A percentile compares a stretch with the other conserved stretches of the same genome.
Conservation (phyloP, 164 flowering plant genomes). For the Aristolochia californica region DNA sequence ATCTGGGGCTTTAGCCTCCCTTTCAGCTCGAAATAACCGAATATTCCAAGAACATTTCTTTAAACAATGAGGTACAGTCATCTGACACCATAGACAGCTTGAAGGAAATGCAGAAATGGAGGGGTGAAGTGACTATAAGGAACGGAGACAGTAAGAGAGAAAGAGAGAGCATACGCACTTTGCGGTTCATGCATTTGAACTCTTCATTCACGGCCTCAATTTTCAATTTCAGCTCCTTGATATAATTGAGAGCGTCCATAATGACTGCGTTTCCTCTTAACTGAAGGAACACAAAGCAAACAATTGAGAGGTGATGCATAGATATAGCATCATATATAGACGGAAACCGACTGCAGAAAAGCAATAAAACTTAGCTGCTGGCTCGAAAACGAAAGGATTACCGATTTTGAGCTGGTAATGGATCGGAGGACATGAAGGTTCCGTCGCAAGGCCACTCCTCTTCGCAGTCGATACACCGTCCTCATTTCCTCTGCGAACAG, state of each 20-base stretch:
- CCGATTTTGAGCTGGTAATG: conserved; percentile 12
- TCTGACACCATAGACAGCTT: too few species aligned
- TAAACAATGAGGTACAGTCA: too few species aligned
- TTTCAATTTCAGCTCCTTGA: conserved; percentile 27
- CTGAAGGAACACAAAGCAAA: conserved; percentile 14
- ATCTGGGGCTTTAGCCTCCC: too few species aligned
- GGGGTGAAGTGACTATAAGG: too few species aligned
- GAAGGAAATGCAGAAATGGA: too few species aligned
- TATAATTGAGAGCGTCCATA: conserved; percentile 31
- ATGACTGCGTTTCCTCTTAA: conserved; percentile 23
- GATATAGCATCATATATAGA: not conserved
- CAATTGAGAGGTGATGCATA: not conserved
- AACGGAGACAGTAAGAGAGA: too few species aligned
- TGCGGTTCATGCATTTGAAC: conserved; percentile 11
- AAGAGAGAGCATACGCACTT: conserved; percentile 14
- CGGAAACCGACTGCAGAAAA: not conserved
- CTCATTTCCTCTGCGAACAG: not conserved
- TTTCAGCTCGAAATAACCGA: too few species aligned
- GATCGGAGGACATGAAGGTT: conserved; percentile 6
- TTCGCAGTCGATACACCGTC: conserved; percentile 7
- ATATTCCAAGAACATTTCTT: too few species aligned
- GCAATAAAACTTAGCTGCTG: too few species aligned
- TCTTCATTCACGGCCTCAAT: conserved; percentile 32
- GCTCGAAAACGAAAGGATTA: too few species aligned
- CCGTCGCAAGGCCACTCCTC: conserved; percentile 4